Evolutionary conservation across 257 asterid genomes (phyloP).

Genomic region (Jacaranda mimosifolia): DNA sequence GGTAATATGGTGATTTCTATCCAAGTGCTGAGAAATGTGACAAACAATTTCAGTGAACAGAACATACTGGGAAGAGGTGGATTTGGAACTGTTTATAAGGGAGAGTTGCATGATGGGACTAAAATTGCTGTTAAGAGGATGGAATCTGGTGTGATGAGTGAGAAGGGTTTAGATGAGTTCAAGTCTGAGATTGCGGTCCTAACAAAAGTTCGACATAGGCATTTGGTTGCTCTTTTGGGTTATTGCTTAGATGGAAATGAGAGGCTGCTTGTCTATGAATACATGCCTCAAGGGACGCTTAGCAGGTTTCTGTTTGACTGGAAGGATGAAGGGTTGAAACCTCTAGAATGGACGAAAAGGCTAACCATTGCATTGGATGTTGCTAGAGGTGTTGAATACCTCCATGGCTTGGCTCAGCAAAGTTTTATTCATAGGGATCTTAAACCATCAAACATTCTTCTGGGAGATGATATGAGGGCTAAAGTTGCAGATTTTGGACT

Average conservation of each 20-base stretch:
- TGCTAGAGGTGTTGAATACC: slow-evolving; percentile 87
- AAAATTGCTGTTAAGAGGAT: slow-evolving; percentile 88
- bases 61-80: slow-evolving; percentile 85
- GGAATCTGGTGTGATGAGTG: slow-evolving; percentile 82
- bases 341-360: slow-evolving; percentile 91
- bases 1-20: slow-evolving; percentile 77
- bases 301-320: slow-evolving; percentile 75
- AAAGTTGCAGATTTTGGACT: slow-evolving; percentile 95
- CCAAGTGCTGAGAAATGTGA: slow-evolving; percentile 73
- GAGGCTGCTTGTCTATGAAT: slow-evolving; percentile 80
- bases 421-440: slow-evolving; percentile 92
- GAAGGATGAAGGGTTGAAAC: slow-evolving; percentile 76
- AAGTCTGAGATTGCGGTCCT: slow-evolving; percentile 88
- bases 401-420: slow-evolving; percentile 89
- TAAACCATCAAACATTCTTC: slow-evolving; percentile 85
- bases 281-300: slow-evolving; percentile 94
- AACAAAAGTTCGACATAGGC: slow-evolving; percentile 89
- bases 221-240: slow-evolving; percentile 84
- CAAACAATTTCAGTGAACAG: slow-evolving; percentile 66
- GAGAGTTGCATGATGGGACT: slow-evolving; percentile 85
- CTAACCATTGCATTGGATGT: slow-evolving; percentile 79
- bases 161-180: slow-evolving; percentile 85
- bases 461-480: slow-evolving; percentile 93
- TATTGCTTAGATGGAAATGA: slow-evolving; percentile 82
- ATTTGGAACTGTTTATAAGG: slow-evolving; percentile 87